Base-by-base conservation (phyloP, 176 grass and related monocot genomes). In the Rhynchospora pubera region DNA sequence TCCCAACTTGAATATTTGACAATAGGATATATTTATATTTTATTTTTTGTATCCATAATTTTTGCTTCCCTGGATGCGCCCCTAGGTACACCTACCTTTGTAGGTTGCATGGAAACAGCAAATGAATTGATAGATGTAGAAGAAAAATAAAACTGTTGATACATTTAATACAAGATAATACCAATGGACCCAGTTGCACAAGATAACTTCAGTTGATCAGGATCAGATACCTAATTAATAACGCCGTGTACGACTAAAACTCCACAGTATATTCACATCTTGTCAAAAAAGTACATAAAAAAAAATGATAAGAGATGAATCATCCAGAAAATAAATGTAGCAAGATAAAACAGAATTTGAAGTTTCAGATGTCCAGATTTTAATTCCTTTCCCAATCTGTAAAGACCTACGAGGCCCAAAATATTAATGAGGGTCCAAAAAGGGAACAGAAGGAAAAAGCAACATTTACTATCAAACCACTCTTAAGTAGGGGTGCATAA, bases 381-480 rank as follows among this genome's bases (percentile, higher is more conserved):
- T 55, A 56, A 77, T 55, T 30, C 32, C 72, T 55, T 77, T 56
- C 72, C 50, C 3, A 6, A 77, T 77, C 7, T 77, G 72, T 77
- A 24, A 56, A 77, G 72, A 77, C 72, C 47, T 14, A 56, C 72
- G 4, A 56, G 72, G 50, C 72, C 72, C 72, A 56, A 56, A 30
- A 15, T 28, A 28, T 77, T 4, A 77, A 76, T 76, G 22, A 76
- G 23, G 23, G 12, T 55, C 71, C 12, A 28, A 76, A 76, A 76
- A 24, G 6, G 8, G 72, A 13, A 77, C 53, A 56, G 24, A 77
- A 77, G 50, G 72, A 77, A 77, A 77, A 10, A 16, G 18, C 72
- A 56, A 50, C 23, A 55, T 76, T 55, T 76, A 76, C 48, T 76
- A 76, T 48, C 6, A 76, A 76, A 55, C 72, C 21, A 21, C 72